Percentiles rank a stretch among this genome's conserved stretches.
Evolutionary conservation across 2,329 filamentous ascomycete species (phyloP).

Genomic region (Coniochaeta sp.): DNA sequence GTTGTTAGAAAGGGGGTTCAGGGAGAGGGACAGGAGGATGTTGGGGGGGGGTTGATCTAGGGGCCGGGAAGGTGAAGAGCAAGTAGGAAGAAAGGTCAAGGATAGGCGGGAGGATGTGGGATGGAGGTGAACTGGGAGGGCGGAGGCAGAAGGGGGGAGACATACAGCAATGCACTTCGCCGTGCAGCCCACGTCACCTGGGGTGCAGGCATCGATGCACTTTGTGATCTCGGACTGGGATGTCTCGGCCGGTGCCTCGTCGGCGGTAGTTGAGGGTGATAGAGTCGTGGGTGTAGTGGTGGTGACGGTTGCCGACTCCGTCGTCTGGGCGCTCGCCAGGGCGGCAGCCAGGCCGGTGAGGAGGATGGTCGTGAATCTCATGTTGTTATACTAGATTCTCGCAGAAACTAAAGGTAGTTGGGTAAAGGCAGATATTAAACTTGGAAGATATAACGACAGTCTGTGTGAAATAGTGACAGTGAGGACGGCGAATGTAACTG

Average conservation of each 20-base stretch:
- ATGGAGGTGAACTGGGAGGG: neutral
- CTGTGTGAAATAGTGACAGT: neutral
- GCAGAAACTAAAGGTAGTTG: too few relatives aligned
- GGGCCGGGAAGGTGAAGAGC: too few relatives aligned
- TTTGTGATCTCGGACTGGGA: constrained; percentile 21
- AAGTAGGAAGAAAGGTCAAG: too few relatives aligned
- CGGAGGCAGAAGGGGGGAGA: constrained; percentile 9
- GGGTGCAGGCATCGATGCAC: constrained; percentile 39
- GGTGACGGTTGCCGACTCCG: constrained; percentile 18
- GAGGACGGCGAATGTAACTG: too few relatives aligned
- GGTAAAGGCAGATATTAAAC: too few relatives aligned
- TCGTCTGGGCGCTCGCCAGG: constrained; percentile 37
- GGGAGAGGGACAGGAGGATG: too few relatives aligned
- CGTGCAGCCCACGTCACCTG: constrained; percentile 47
- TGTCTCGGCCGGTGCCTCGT: constrained; percentile 26
- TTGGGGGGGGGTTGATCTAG: too few relatives aligned
- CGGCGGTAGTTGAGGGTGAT: constrained; percentile 14
- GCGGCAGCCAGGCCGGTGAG: constrained; percentile 41
- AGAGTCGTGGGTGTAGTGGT: constrained; percentile 11
- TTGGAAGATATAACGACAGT: constrained; percentile 3
- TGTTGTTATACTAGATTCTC: constrained; percentile 35
- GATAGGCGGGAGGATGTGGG: too few relatives aligned
- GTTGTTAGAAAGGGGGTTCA: neutral
- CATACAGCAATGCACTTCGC: constrained; percentile 47
- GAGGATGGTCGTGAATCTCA: constrained; percentile 49